Evolutionary conservation across 495 filamentous ascomycete species (phyloP).

Genomic region (Parathielavia hyrcaniae): DNA sequence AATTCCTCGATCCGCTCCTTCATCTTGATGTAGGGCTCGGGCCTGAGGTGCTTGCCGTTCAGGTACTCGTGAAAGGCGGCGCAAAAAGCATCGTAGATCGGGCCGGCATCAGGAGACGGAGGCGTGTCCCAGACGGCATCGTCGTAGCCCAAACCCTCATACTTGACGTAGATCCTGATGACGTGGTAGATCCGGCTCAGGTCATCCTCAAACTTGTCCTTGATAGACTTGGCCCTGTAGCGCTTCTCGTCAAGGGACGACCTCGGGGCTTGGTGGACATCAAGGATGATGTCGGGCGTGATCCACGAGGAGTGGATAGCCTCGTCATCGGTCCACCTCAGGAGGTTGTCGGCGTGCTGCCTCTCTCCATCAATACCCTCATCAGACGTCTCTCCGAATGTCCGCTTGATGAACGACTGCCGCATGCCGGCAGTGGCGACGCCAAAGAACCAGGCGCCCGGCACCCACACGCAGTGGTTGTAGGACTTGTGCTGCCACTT

Average conservation of each 20-base stretch:
- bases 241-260: conserved; percentile 43
- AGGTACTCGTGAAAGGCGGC: conserved; percentile 81
- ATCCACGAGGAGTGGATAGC: conserved; percentile 81
- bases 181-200: conserved; percentile 62
- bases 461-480: conserved; percentile 73
- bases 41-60: conserved; percentile 59
- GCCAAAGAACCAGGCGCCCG: conserved; percentile 86
- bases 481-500: conserved; percentile 81
- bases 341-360: conserved; percentile 36
- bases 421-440: conserved; percentile 57
- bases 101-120: conserved; percentile 57
- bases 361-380: conserved; percentile 17
- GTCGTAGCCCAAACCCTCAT: conserved; percentile 90
- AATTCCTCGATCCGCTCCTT: conserved; percentile 56
- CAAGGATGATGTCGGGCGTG: conserved; percentile 80
- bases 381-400: conserved; percentile 43
- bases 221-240: conserved; percentile 27
- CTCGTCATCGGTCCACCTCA: conserved; percentile 65
- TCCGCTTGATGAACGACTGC: conserved; percentile 63
- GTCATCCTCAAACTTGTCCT: conserved; percentile 56
- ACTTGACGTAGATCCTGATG: conserved; percentile 72
- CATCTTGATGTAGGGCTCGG: conserved; percentile 49
- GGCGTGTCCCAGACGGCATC: conserved; percentile 85
- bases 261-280: conserved; percentile 49
- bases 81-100: conserved; percentile 74